These are phyloP conservation scores for Elsinoe ampelina DNA, from an alignment of 2,329 filamentous ascomycete species.

Conservation along the genomic window DNA sequence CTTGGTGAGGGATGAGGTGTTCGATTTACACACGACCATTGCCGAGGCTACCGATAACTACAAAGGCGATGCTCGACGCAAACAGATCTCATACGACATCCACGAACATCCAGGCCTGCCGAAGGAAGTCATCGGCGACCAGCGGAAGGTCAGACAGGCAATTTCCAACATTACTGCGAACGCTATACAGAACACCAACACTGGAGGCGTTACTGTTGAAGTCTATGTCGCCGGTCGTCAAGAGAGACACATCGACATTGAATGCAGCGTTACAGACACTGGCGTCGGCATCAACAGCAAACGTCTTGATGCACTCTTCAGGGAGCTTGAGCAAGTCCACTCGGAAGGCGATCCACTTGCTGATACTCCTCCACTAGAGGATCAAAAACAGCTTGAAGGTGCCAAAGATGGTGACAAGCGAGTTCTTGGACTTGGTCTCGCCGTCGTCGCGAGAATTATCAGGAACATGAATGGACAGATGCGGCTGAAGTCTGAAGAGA, in stretches of 20 bases:
- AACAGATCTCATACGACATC: slow-evolving; percentile 62
- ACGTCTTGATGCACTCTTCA: slow-evolving; percentile 51
- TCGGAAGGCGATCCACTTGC: slow-evolving; percentile 42
- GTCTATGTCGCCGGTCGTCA: slow-evolving; percentile 51
- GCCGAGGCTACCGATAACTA: slow-evolving; percentile 72
- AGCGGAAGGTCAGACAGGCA: slow-evolving; percentile 68
- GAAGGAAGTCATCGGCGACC: slow-evolving; percentile 64
- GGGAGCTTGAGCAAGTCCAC: slow-evolving; percentile 58
- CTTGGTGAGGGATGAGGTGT: slow-evolving; percentile 69
- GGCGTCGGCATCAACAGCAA: slow-evolving; percentile 54
- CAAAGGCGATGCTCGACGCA: slow-evolving; percentile 62
- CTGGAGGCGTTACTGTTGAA: slow-evolving; percentile 62
- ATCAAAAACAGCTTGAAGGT: slow-evolving; percentile 23
- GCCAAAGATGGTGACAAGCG: slow-evolving; percentile 29
- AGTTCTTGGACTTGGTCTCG: slow-evolving; percentile 71
- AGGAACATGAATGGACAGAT: slow-evolving; percentile 88
- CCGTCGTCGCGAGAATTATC: slow-evolving; percentile 74
- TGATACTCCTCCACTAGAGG: slow-evolving; percentile 26
- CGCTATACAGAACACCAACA: slow-evolving; percentile 65
- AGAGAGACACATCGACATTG: slow-evolving; percentile 52
- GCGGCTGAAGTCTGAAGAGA: slow-evolving; percentile 71
- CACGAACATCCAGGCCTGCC: slow-evolving; percentile 61
- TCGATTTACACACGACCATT: slow-evolving; percentile 62
- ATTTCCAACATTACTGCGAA: slow-evolving; percentile 79
- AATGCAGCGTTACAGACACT: slow-evolving; percentile 67